Conservation (phyloP, 2,329 filamentous ascomycete species). For the Dichotomopilus funicola region DNA sequence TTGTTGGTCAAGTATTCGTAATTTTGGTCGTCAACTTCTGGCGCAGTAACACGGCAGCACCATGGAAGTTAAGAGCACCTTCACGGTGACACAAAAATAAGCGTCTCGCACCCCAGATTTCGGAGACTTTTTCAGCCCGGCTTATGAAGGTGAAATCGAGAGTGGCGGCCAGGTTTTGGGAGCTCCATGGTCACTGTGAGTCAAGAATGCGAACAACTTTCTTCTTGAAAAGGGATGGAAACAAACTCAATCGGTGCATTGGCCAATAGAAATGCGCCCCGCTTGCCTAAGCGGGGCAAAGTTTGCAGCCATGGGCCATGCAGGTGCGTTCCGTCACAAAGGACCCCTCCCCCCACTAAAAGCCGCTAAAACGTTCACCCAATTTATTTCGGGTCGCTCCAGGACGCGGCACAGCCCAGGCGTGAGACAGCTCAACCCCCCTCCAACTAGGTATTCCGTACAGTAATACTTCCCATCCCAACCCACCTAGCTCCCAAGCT, state of each 20-base stretch:
- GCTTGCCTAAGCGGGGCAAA: neutral
- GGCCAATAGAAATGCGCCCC: conserved; percentile 11
- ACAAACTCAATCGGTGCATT: neutral
- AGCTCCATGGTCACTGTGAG: conserved; percentile 12
- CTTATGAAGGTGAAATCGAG: neutral
- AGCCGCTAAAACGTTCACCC: too few species aligned
- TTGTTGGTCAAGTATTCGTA: too few species aligned
- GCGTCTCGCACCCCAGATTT: neutral
- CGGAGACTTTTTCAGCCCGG: conserved; percentile 5
- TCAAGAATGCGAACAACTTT: conserved; percentile 9
- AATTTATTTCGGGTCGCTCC: neutral
- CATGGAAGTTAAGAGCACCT: too few species aligned
- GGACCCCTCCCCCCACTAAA: too few species aligned
- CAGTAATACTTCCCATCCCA: neutral
- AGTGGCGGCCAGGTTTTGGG: neutral
- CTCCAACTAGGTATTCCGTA: neutral
- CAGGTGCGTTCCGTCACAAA: too few species aligned
- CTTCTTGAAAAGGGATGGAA: conserved; percentile 3
- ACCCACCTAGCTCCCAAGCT: neutral
- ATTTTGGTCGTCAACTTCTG: too few species aligned
- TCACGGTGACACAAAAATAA: too few species aligned
- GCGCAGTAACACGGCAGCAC: too few species aligned
- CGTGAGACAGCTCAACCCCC: neutral
- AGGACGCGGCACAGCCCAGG: conserved; percentile 7
- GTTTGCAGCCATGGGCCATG: neutral